These are phyloP conservation scores for Copromyces sp. DNA, from an alignment of 495 filamentous ascomycete species.

Conservation along the genomic window DNA sequence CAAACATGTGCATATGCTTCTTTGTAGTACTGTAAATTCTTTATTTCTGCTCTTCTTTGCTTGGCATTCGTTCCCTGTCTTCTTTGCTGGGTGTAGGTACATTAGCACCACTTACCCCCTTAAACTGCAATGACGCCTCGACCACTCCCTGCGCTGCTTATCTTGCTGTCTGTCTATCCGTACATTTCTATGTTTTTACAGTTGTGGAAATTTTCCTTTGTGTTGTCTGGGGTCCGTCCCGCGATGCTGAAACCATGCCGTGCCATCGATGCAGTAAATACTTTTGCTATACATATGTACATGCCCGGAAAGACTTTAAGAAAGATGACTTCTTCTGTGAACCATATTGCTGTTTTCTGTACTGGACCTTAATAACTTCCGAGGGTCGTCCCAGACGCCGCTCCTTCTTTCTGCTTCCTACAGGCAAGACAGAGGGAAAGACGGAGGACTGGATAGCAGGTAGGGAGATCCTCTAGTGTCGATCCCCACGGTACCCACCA, in stretches of 20 bases:
- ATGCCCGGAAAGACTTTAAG: not conserved
- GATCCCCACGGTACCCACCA: conserved; percentile 5
- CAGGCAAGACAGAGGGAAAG: not conserved
- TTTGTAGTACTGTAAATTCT: not conserved
- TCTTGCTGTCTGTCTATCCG: not conserved
- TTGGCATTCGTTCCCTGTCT: not conserved
- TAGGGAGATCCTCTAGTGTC: not conserved
- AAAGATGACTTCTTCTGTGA: not conserved
- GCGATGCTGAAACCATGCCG: not conserved
- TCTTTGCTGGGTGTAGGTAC: not conserved
- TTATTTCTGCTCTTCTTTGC: not conserved
- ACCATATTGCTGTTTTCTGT: not conserved
- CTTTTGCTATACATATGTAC: not conserved
- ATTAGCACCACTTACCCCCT: not conserved
- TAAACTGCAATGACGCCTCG: not conserved
- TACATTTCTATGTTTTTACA: not conserved
- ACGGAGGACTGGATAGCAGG: not conserved
- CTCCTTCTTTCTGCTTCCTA: not conserved
- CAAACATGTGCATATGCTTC: not conserved
- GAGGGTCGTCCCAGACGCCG: not conserved
- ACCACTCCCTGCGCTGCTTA: not conserved
- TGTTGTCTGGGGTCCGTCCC: not conserved
- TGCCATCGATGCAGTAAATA: not conserved
- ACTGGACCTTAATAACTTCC: not conserved
- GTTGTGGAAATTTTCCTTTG: not conserved